Percentiles rank a stretch among this genome's conserved stretches.
Evolutionary conservation across 2,329 filamentous ascomycete species (phyloP).

Genomic region (Botrytis fabae): DNA sequence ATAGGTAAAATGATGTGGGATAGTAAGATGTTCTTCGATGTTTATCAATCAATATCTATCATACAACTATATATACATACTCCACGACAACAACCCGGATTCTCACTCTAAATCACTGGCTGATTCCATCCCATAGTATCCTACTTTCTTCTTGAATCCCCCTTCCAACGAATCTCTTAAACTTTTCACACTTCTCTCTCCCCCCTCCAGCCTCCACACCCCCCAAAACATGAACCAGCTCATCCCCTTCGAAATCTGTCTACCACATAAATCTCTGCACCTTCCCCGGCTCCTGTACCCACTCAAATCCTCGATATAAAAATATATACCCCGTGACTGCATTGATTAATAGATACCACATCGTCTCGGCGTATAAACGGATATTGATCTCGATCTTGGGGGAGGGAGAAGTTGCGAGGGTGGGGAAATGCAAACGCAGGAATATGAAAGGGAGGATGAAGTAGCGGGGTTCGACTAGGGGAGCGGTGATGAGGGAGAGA

Average conservation of each 20-base stretch:
- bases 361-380: conserved; percentile 58
- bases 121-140: not conserved
- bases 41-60: not conserved
- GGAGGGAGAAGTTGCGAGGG: conserved; percentile 47
- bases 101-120: not conserved
- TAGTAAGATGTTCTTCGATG: not conserved
- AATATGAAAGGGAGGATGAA: conserved; percentile 95
- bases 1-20: not conserved
- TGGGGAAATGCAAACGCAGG: conserved; percentile 79
- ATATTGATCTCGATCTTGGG: not conserved
- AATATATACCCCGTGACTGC: conserved; percentile 69
- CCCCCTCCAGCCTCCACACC: not conserved
- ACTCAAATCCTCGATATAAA: conserved; percentile 65
- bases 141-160: not conserved
- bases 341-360: conserved; percentile 69
- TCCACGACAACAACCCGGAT: not conserved
- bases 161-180: not conserved
- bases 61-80: not conserved
- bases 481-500: conserved; percentile 81
- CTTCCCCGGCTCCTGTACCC: conserved; percentile 51
- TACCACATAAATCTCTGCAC: conserved; percentile 84
- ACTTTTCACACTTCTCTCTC: not conserved
- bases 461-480: conserved; percentile 92
- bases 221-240: not conserved
- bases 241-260: not conserved